Evolutionary conservation across 1,284 basidiomycete species (phyloP), one percentile per base, ranked within the genome.

Genomic region (Coriolopsis trogii): DNA sequence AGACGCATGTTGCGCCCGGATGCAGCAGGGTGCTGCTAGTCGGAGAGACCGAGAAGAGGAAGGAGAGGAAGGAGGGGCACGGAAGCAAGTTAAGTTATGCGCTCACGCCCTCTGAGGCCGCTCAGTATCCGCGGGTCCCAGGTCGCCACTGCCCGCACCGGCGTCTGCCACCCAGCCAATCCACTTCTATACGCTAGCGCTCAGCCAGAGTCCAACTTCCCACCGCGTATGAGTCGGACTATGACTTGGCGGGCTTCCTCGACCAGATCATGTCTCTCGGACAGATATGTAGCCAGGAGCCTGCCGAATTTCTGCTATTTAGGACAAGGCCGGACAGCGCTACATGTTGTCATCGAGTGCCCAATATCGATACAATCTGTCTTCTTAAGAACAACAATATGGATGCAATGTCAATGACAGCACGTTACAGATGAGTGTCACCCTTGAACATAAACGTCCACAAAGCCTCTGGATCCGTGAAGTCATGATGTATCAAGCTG

Each of bases 401-500:
- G 29, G 12, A 23, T 25, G 21, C 25, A 28, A 28, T 5, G 16
- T 37, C n/a, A 18, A 10, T 18, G 25, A 12, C 28, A 39, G 21
- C 36, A 13, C 26, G 50, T 56, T 13, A 59, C 15, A 59, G 39
- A 15, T 34, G 46, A 7, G 43, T 41, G 16, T 46, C 46, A 20
- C 60, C 63, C 31, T 72, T 76, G 51, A 89, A 79, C 59, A 96
- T 70, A 72, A 96, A 95, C 9, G 73, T 78, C 95, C 95, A 98
- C 38, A 99, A 73, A 0, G 84, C 93, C n/a, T 85, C 76, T 0
- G 79, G 61, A 58, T 91, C 73, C 73, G 93, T 93, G 70, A 89
- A 99, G 70, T 99, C 91, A 65, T 99, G 96, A 70, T 98, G 94
- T 3, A 98, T 84, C 58, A 99, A 77, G 69, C 87, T 97, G 57